Percentiles rank a stretch among this genome's conserved stretches.
These are phyloP conservation scores for Fomitopsis pinicola DNA, from an alignment of 1,284 basidiomycete species.

Conservation along the genomic window DNA sequence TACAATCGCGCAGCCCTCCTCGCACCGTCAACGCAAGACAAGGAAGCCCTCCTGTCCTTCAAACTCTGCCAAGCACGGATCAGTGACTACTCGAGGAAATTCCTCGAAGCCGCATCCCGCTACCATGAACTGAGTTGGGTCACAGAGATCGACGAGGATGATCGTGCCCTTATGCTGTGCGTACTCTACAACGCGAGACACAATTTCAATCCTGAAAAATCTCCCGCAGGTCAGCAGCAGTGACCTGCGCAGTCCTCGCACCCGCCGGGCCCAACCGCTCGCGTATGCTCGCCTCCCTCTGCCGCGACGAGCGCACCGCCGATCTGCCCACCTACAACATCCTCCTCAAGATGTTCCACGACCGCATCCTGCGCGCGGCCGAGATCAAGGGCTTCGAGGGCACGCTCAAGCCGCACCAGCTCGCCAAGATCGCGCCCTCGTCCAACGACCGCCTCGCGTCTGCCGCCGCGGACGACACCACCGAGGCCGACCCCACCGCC, in stretches of 20 bases:
- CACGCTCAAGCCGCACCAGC: constrained; percentile 87
- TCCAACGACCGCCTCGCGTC: constrained; percentile 75
- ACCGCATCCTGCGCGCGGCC: constrained; percentile 87
- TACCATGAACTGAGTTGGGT: constrained; percentile 95
- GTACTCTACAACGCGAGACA: constrained; percentile 23
- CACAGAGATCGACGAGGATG: constrained; percentile 85
- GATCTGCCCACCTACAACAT: constrained; percentile 84
- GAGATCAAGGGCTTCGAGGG: constrained; percentile 90
- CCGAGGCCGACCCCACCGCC: constrained; percentile 40
- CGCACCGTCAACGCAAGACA: constrained; percentile 73
- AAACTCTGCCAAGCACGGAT: constrained; percentile 92
- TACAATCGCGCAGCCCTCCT: constrained; percentile 94
- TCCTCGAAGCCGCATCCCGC: constrained; percentile 90
- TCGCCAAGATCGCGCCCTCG: constrained; percentile 83
- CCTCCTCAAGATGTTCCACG: constrained; percentile 95
- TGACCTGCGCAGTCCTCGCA: constrained; percentile 95
- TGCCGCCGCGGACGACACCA: constrained; percentile 50
- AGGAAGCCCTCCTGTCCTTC: constrained; percentile 75
- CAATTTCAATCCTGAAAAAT: not conserved
- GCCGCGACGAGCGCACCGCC: constrained; percentile 86
- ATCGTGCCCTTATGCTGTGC: constrained; percentile 83
- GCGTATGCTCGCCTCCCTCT: constrained; percentile 86
- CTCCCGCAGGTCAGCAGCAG: constrained; percentile 71
- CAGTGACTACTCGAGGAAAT: constrained; percentile 87
- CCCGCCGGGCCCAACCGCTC: constrained; percentile 96